Evolutionary conservation across 495 filamentous ascomycete genomes (phyloP).

Genomic region (Trichocladium uniseriatum): DNA sequence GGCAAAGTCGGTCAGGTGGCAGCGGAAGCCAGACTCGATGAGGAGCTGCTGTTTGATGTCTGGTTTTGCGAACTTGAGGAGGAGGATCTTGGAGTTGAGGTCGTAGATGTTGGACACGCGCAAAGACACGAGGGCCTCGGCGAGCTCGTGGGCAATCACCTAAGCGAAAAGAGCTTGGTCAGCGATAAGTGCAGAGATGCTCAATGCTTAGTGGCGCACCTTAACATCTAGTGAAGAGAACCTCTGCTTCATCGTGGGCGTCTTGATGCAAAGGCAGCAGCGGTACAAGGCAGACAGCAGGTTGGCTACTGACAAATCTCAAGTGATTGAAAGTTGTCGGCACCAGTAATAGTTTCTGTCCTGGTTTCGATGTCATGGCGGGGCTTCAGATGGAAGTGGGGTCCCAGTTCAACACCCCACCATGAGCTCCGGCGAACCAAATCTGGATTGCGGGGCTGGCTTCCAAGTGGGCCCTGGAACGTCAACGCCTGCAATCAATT

Average conservation of each 20-base stretch:
- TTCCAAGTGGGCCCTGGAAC: too few relatives aligned
- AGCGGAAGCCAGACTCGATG: slow-evolving; percentile 91
- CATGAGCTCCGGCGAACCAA: too few relatives aligned
- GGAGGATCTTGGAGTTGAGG: slow-evolving; percentile 86
- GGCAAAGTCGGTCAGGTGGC: slow-evolving; percentile 82
- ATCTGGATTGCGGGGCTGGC: too few relatives aligned
- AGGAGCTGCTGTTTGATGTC: slow-evolving; percentile 77
- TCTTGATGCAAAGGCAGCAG: background rate
- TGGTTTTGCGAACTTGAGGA: slow-evolving; percentile 85
- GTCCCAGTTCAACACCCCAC: too few relatives aligned
- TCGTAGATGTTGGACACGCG: slow-evolving; percentile 93
- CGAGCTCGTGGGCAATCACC: slow-evolving; percentile 91
- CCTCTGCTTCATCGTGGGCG: slow-evolving; percentile 80
- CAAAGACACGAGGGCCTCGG: slow-evolving; percentile 58
- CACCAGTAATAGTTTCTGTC: too few relatives aligned
- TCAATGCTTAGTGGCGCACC: slow-evolving; percentile 29
- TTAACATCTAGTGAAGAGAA: slow-evolving; percentile 91
- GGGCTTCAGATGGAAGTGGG: too few relatives aligned
- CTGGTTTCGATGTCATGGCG: too few relatives aligned
- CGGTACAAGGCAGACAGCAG: too few relatives aligned
- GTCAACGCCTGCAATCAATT: too few relatives aligned
- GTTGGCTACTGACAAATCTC: too few relatives aligned
- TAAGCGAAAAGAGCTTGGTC: slow-evolving; percentile 24
- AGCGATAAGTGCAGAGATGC: background rate
- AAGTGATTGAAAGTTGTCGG: too few relatives aligned